Evolutionary conservation across 495 filamentous ascomycete species (phyloP).

Genomic region (Penicillium bialowiezense): DNA sequence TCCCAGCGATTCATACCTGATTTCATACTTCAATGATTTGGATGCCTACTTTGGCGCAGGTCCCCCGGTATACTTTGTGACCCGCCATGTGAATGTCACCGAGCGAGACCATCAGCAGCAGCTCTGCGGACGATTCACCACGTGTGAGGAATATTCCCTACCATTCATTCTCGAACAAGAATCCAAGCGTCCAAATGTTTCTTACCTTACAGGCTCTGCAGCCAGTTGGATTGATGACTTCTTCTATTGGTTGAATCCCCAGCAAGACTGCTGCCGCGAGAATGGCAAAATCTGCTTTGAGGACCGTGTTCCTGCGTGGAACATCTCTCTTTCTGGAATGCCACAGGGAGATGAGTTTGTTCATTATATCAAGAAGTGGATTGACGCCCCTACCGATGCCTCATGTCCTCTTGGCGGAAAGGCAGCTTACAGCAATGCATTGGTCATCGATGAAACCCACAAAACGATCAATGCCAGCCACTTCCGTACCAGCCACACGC

Average conservation of each 20-base stretch:
- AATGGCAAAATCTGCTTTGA: slow-evolving; percentile 72
- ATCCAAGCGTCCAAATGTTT: slow-evolving; percentile 82
- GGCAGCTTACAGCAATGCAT: slow-evolving; percentile 80
- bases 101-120: slow-evolving; percentile 71
- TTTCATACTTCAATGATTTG: slow-evolving; percentile 92
- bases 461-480: slow-evolving; percentile 73
- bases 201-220: slow-evolving; percentile 86
- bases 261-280: slow-evolving; percentile 74
- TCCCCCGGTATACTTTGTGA: slow-evolving; percentile 95
- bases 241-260: slow-evolving; percentile 92
- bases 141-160: slow-evolving; percentile 78
- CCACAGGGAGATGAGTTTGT: slow-evolving; percentile 89
- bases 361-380: slow-evolving; percentile 77
- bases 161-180: slow-evolving; percentile 89
- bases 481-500: slow-evolving; percentile 86
- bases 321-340: slow-evolving; percentile 84
- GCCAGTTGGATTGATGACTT: slow-evolving; percentile 98
- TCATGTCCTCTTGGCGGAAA: slow-evolving; percentile 84
- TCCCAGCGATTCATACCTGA: slow-evolving; percentile 87
- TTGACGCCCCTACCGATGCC: slow-evolving; percentile 72
- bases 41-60: slow-evolving; percentile 88
- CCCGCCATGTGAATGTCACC: slow-evolving; percentile 74
- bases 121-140: slow-evolving; percentile 86
- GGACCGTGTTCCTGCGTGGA: slow-evolving; percentile 74
- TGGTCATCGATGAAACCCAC: slow-evolving; percentile 69